Evolutionary conservation across 176 grass and related monocot species (phyloP), one percentile per base, ranked within the genome.

Genomic region (Tuctoria greenei): DNA sequence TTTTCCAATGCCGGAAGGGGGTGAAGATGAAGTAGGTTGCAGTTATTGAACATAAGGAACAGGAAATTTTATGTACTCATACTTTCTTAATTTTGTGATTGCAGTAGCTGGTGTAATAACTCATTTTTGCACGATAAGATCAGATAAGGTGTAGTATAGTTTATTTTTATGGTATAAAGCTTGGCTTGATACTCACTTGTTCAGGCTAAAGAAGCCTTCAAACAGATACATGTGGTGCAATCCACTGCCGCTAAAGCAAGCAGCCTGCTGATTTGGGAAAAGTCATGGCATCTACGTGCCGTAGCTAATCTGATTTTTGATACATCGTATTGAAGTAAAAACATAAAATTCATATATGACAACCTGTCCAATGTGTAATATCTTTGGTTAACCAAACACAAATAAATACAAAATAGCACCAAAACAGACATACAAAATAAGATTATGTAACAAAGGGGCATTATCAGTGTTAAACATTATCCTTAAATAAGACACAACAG

Each of bases 401-500:
- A 80, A 74, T 1, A 69, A 37, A 76, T 24, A 37, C 41, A 49
- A 10, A 36, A 76, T 34, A 47, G 20, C 34, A 80, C 44, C 68
- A 80, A 75, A 67, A 74, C 14, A 21, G 25, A 38, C 63, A 67
- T 35, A 13, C 21, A 82, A 0, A 75, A 74, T 42, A 67, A 31
- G 67, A 50, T 16, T 36, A 76, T 0, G 44, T 46, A 46, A 14
- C 44, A 0, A 46, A 15, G 2, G 13, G 15, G 44, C 15, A 51
- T 41, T 23, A 44, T 67, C 26, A 49, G n/a, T n/a, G n/a, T n/a
- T n/a, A n/a, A n/a, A n/a, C n/a, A n/a, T n/a, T n/a, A n/a, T n/a
- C n/a, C n/a, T n/a, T n/a, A n/a, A n/a, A n/a, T n/a, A n/a, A n/a
- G n/a, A n/a, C n/a, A n/a, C n/a, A n/a, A n/a, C n/a, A n/a, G n/a